Evolutionary conservation across 495 filamentous ascomycete genomes (phyloP).

Genomic region (Neurospora sublineolata): DNA sequence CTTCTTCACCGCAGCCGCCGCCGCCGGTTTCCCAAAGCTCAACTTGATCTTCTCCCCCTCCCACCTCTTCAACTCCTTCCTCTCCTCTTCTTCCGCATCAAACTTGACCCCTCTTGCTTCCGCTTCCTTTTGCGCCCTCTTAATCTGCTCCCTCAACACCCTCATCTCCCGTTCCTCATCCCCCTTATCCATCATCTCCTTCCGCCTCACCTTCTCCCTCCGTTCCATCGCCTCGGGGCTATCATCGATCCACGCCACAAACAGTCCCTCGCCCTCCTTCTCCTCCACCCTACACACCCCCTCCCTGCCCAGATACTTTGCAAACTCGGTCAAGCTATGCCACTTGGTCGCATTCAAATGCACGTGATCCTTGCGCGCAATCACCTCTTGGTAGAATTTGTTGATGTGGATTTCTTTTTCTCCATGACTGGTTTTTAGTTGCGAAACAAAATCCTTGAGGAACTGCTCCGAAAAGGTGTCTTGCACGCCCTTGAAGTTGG

Average conservation of each 20-base stretch:
- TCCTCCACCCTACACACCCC: conserved; percentile 81
- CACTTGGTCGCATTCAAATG: conserved; percentile 92
- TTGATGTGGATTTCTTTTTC: conserved; percentile 79
- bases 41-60: conserved; percentile 80
- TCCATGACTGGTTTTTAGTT: conserved; percentile 68
- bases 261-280: conserved; percentile 66
- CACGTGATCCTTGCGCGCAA: conserved; percentile 67
- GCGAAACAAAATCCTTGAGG: conserved; percentile 61
- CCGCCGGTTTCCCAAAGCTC: conserved; percentile 47
- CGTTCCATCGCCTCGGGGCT: conserved; percentile 69
- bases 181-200: conserved; percentile 75
- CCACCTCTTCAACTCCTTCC: conserved; percentile 47
- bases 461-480: conserved; percentile 69
- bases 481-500: conserved; percentile 65
- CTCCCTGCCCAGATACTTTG: conserved; percentile 69
- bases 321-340: conserved; percentile 75
- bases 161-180: conserved; percentile 82
- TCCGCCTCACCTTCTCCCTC: conserved; percentile 67
- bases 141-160: conserved; percentile 68
- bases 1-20: not conserved
- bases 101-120: conserved; percentile 30
- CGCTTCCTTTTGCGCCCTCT: conserved; percentile 51
- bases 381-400: conserved; percentile 86
- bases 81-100: conserved; percentile 35
- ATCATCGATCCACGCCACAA: conserved; percentile 85